These are phyloP conservation scores for Diplodia seriata DNA, from an alignment of 2,329 filamentous ascomycete species.

Conservation along the genomic window DNA sequence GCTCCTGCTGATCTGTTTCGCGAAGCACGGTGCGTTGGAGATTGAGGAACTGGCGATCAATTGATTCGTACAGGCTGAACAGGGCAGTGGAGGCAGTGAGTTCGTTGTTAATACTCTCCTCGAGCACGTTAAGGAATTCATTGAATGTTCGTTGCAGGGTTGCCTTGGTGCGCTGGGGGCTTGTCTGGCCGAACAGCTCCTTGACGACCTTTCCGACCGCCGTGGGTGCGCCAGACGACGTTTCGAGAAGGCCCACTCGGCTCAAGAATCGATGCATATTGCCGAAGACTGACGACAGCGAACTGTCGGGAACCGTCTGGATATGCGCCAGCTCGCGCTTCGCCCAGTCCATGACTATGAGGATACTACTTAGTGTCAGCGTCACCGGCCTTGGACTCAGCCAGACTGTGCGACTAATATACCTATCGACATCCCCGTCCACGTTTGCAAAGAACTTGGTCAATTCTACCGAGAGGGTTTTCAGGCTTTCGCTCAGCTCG, in stretches of 20 bases:
- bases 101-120: constrained; percentile 87
- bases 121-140: constrained; percentile 84
- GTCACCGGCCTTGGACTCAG: constrained; percentile 33
- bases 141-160: constrained; percentile 87
- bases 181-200: constrained; percentile 78
- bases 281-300: constrained; percentile 77
- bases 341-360: constrained; percentile 97
- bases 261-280: constrained; percentile 82
- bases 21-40: constrained; percentile 84
- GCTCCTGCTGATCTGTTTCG: constrained; percentile 81
- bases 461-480: constrained; percentile 81
- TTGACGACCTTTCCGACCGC: constrained; percentile 72
- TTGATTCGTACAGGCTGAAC: constrained; percentile 88
- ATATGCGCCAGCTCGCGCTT: constrained; percentile 80
- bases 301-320: constrained; percentile 64
- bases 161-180: constrained; percentile 78
- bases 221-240: constrained; percentile 62
- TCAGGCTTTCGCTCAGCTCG: constrained; percentile 83
- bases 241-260: constrained; percentile 57
- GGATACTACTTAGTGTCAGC: constrained; percentile 63
- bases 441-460: constrained; percentile 93
- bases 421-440: constrained; percentile 88
- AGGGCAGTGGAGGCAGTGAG: constrained; percentile 79
- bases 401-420: constrained; percentile 41
- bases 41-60: constrained; percentile 89